Base-by-base conservation (phyloP, 2,329 filamentous ascomycete species). In the Metarhizium rileyi region DNA sequence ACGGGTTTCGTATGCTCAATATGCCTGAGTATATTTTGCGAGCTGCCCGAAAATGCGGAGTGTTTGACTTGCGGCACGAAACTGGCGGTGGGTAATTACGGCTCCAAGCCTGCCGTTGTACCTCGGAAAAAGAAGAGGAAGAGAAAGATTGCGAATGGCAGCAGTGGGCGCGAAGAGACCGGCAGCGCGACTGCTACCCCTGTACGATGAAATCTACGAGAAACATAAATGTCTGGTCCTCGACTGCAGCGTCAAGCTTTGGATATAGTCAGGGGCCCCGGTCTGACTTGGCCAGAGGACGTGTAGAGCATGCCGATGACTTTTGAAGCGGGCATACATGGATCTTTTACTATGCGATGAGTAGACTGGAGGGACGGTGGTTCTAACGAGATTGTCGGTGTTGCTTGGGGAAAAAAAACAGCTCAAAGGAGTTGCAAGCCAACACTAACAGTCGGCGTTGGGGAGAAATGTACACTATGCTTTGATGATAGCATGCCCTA, bases 1-100 rank as follows among this genome's bases (percentile, higher is more conserved):
- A 81, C 90, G 1, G 93, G 90, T 8, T 98, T 88, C 64, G 91
- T 98, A 35, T 98, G 93, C 72, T 95, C 88, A 53, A 90, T 98
- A 58, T 98, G 93, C 63, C 73, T 98, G 42, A 95, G 88, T 66
- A 98, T 95, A 59, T 95, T 95, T 65, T 95, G 90, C 69, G 74
- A 80, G 59, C 66, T 76, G 1, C 78, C 78, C 1, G 66, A 67
- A 3, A 78, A 80, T 47, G 81, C 80, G 2, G 79, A 84, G 55
- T 95, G 90, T 64, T 70, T 93, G 55, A 95, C 89, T 0, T 95
- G 90, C 64, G 88, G 86, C 2, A 91, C 86, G 3, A 80, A 81
- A 59, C 72, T 95, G 27, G 75, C 81, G n/a, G 69, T 90, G n/a
- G 85, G 84, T 0, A 79, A 79, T 51, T 90, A 90, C 60, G 87